Evolutionary conservation across 768 basidiomycete species (phyloP).

Genomic region (Ramaria sp.): DNA sequence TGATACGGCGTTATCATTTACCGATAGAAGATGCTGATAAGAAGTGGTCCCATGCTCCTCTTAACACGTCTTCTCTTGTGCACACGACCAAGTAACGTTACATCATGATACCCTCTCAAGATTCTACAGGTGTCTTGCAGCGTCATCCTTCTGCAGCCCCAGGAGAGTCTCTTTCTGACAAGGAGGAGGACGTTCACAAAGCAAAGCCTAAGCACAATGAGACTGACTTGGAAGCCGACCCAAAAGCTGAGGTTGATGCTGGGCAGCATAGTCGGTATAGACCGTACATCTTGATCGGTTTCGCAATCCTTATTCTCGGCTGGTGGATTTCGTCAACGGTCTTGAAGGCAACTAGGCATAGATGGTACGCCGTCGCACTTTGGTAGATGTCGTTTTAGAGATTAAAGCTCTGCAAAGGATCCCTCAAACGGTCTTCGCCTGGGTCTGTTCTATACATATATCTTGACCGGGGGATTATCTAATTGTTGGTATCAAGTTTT

Average conservation of each 20-base stretch:
- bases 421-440: constrained; percentile 71
- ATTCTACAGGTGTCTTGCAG: no score
- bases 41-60: no score
- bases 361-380: constrained; percentile 42
- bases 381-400: not conserved
- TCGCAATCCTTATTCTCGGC: constrained; percentile 56
- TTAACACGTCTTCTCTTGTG: no score
- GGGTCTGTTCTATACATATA: constrained; percentile 57
- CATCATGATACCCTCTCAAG: no score
- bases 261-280: constrained; percentile 10
- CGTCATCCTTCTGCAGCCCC: no score
- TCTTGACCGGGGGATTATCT: not conserved
- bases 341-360: constrained; percentile 54
- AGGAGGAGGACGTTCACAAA: not conserved
- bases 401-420: constrained; percentile 35
- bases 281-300: constrained; percentile 31
- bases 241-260: not conserved
- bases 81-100: no score
- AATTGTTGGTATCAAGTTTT: not conserved
- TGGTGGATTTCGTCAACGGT: constrained; percentile 82
- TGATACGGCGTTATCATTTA: no score
- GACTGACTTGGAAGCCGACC: not conserved
- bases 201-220: not conserved
- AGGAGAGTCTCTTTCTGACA: not conserved
- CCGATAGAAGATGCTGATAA: no score